Percentiles rank a stretch among this genome's conserved stretches.
These are phyloP conservation scores for Astragalus glycyphyllos DNA, from an alignment of 306 rosid species.

Conservation along the genomic window DNA sequence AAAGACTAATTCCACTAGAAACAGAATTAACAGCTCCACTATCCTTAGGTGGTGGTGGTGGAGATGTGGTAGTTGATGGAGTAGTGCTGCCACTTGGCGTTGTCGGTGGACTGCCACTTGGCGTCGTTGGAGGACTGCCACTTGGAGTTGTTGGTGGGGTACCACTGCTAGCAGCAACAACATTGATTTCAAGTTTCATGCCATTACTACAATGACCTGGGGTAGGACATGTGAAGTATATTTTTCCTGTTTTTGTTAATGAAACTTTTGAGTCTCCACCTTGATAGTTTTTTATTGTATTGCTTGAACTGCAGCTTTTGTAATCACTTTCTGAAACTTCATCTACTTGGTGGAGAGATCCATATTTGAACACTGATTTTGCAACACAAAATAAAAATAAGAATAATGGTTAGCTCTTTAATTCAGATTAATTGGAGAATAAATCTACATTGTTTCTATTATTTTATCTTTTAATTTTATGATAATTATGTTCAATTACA, in stretches of 20 bases:
- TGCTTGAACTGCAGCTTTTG: conserved; percentile 52
- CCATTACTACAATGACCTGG: conserved; percentile 57
- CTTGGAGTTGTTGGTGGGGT: conserved; percentile 46
- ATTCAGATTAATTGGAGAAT: too few species aligned
- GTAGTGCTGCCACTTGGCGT: conserved; percentile 42
- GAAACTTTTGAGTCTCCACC: conserved; percentile 52
- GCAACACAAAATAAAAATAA: neutral
- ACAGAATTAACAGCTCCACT: conserved; percentile 38
- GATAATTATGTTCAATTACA: too few species aligned
- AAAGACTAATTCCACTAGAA: conserved; percentile 34
- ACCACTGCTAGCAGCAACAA: conserved; percentile 46
- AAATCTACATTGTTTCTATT: too few species aligned
- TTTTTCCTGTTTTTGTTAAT: conserved; percentile 41
- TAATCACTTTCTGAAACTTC: conserved; percentile 47
- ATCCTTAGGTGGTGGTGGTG: conserved; percentile 48
- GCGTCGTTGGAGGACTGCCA: conserved; percentile 40
- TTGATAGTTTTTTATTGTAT: neutral
- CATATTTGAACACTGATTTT: conserved; percentile 66
- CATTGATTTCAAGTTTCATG: conserved; percentile 64
- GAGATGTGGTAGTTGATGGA: conserved; percentile 37
- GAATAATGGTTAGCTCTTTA: neutral
- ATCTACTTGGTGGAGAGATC: conserved; percentile 48
- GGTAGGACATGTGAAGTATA: conserved; percentile 64
- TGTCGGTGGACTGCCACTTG: conserved; percentile 37
- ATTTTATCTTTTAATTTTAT: too few species aligned